Evolutionary conservation across 2,329 filamentous ascomycete genomes (phyloP).

Genomic region (Sporothrix pallida): DNA sequence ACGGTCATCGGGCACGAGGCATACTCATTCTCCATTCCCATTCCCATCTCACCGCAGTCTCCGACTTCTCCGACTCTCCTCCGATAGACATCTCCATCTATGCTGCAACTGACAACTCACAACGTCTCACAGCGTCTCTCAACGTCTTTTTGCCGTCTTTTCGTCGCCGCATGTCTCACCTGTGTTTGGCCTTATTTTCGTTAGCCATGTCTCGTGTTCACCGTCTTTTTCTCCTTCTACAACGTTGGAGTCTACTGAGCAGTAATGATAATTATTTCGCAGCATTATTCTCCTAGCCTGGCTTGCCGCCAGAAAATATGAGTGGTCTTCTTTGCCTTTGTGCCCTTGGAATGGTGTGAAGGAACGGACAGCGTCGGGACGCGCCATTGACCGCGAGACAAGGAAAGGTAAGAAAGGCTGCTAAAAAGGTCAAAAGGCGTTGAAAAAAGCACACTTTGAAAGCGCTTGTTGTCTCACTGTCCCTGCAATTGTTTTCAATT

Average conservation of each 20-base stretch:
- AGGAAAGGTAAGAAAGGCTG: neutral
- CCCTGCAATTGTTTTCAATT: neutral
- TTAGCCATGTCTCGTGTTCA: constrained; percentile 11
- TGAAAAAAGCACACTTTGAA: no score
- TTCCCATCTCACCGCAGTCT: no score
- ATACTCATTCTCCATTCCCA: no score
- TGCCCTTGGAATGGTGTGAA: neutral
- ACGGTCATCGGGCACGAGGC: neutral
- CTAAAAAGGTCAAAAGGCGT: neutral
- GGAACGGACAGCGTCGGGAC: constrained; percentile 12
- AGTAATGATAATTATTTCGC: neutral
- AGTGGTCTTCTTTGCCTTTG: neutral
- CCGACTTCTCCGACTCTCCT: no score
- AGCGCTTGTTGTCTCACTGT: neutral
- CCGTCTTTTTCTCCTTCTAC: constrained; percentile 11
- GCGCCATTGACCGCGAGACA: constrained; percentile 22
- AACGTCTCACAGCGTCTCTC: neutral
- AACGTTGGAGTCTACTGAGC: no score
- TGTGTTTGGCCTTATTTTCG: neutral
- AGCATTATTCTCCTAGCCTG: constrained; percentile 18
- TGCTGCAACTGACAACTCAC: no score
- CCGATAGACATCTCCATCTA: no score
- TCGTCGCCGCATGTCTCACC: constrained; percentile 8
- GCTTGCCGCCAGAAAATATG: constrained; percentile 14
- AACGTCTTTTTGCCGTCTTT: neutral